These are phyloP conservation scores for Atractiella rhizophila DNA, from an alignment of 768 basidiomycete species.

Conservation along the genomic window DNA sequence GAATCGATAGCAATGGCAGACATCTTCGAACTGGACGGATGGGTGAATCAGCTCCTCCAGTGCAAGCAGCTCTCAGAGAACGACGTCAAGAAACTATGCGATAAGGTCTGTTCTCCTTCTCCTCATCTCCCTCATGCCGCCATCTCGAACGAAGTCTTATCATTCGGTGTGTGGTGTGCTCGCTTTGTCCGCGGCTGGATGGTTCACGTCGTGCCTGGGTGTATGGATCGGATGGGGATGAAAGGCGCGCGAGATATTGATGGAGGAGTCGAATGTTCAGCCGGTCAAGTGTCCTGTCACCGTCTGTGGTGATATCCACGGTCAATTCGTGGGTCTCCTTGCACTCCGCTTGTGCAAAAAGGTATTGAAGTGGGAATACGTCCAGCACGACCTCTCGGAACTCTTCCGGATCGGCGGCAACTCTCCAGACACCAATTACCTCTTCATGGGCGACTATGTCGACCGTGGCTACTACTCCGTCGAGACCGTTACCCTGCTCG, in stretches of 20 bases:
- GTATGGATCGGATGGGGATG: background rate
- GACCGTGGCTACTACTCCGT: constrained; percentile 86
- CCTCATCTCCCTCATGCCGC: background rate
- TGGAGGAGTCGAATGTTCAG: constrained; percentile 98
- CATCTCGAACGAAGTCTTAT: background rate
- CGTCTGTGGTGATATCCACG: constrained; percentile 97
- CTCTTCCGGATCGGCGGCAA: constrained; percentile 96
- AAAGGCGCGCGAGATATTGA: constrained; percentile 88
- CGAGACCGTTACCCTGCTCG: constrained; percentile 89
- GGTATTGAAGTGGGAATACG: constrained; percentile 1
- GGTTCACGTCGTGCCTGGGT: background rate
- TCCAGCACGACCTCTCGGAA: constrained; percentile 96
- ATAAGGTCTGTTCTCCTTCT: constrained; percentile 46
- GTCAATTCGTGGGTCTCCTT: constrained; percentile 74
- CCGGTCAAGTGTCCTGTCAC: constrained; percentile 96
- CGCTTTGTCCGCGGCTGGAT: background rate
- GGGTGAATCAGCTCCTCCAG: constrained; percentile 88
- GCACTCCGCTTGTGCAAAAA: background rate
- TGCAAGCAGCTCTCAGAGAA: constrained; percentile 89
- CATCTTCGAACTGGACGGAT: constrained; percentile 56
- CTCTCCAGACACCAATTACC: constrained; percentile 96
- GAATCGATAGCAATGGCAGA: constrained; percentile 20
- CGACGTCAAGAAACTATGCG: constrained; percentile 92
- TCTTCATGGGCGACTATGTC: constrained; percentile 99
- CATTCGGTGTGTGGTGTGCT: background rate